Conservation (phyloP, 1,139 yeast genomes). For the Lodderomyces oxycetoniae region DNA sequence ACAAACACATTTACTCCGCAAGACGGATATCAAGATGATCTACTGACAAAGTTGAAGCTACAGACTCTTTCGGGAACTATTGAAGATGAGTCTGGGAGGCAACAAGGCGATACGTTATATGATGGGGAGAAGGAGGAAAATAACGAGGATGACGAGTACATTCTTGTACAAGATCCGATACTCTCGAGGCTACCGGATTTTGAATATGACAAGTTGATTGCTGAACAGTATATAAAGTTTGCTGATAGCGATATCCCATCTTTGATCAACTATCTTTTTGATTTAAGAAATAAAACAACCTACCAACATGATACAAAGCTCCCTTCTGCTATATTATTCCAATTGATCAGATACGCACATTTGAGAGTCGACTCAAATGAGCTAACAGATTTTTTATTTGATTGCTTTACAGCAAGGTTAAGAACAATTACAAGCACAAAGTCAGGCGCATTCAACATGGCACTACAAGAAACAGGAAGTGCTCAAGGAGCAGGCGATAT, state of each 20-base stretch:
- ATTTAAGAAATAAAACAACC: slow-evolving; percentile 28
- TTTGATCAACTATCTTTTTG: slow-evolving; percentile 52
- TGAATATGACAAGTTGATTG: slow-evolving; percentile 43
- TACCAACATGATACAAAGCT: slow-evolving; percentile 53
- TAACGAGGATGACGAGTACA: slow-evolving; percentile 28
- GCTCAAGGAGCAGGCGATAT: slow-evolving; percentile 55
- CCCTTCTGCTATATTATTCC: slow-evolving; percentile 67
- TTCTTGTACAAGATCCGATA: slow-evolving; percentile 26
- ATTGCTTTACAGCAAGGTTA: slow-evolving; percentile 57
- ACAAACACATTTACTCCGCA: slow-evolving; percentile 13
- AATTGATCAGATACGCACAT: slow-evolving; percentile 61
- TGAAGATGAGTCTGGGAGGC: slow-evolving; percentile 14
- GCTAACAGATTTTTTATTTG: slow-evolving; percentile 54
- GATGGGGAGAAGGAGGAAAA: slow-evolving; percentile 23
- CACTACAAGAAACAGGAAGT: slow-evolving; percentile 23
- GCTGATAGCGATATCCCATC: slow-evolving; percentile 65
- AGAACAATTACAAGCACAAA: slow-evolving; percentile 56
- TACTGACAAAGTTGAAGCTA: slow-evolving; percentile 41
- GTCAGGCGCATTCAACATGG: slow-evolving; percentile 54
- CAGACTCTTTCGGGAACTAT: slow-evolving; percentile 38
- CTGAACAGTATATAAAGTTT: slow-evolving; percentile 51
- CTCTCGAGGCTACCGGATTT: slow-evolving; percentile 33
- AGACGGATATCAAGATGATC: slow-evolving; percentile 37
- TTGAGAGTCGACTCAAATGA: slow-evolving; percentile 48
- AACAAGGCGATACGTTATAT: neutral